These are phyloP conservation scores for Collybia nuda DNA, from an alignment of 768 basidiomycete genomes.

Conservation along the genomic window DNA sequence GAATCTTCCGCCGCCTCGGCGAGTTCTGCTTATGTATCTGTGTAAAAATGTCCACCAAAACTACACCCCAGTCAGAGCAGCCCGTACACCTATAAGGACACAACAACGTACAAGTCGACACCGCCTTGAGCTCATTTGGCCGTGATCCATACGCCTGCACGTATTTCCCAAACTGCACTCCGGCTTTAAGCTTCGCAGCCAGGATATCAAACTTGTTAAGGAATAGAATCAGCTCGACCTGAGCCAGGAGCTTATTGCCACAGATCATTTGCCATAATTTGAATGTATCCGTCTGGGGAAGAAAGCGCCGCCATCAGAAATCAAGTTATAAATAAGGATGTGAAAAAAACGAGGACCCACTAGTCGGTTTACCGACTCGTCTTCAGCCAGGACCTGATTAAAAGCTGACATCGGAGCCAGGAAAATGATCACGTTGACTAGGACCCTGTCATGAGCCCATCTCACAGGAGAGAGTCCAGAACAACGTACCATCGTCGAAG, in stretches of 20 bases:
- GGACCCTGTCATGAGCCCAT: neutral
- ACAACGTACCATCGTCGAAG: constrained; percentile 58
- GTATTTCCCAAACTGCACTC: constrained; percentile 52
- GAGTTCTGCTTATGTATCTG: constrained; percentile 50
- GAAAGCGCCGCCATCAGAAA: neutral
- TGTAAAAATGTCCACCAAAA: constrained; percentile 50
- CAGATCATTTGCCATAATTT: constrained; percentile 61
- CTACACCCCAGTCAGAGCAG: constrained; percentile 24
- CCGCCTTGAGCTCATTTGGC: constrained; percentile 49
- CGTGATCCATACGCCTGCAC: constrained; percentile 54
- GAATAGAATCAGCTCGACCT: constrained; percentile 57
- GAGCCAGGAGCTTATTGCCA: constrained; percentile 52
- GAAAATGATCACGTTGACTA: constrained; percentile 67
- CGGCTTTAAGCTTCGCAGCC: constrained; percentile 48
- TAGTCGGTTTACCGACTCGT: constrained; percentile 57
- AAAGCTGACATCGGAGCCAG: constrained; percentile 66
- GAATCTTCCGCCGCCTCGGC: constrained; percentile 43
- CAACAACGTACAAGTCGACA: constrained; percentile 48
- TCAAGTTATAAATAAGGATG: neutral
- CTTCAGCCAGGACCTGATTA: constrained; percentile 62
- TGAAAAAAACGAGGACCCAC: constrained; percentile 29
- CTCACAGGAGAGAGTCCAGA: neutral
- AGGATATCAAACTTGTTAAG: constrained; percentile 66
- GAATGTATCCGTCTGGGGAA: constrained; percentile 50
- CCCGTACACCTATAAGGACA: neutral